Base-by-base conservation (phyloP, 2,329 filamentous ascomycete genomes). In the Colletotrichum cordylinicola region DNA sequence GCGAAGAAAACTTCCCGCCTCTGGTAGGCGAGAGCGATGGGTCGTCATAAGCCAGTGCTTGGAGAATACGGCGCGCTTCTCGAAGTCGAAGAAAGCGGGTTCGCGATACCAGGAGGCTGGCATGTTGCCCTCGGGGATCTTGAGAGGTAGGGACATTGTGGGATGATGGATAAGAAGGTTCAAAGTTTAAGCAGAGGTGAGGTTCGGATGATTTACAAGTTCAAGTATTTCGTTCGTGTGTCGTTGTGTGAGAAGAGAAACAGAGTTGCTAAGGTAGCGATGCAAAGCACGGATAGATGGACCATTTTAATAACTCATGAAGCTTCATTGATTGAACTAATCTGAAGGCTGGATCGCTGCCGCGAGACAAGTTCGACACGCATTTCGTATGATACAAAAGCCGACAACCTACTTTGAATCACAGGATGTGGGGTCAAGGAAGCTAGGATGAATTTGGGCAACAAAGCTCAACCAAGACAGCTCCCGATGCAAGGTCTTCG, bases 61-160 rank as follows among this genome's bases (percentile, higher is more conserved):
- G 4, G 83, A 84, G 78, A 86, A 86, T 39, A 86, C 83, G 12
- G 85, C 82, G 16, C 84, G 80, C 52, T 84, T 79, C 73, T 86
- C 84, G 16, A 86, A 80, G 74, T 85, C 81, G 76, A 85, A 86
- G 80, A 86, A 84, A 37, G 82, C 83, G 10, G 78, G 77, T 16
- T 62, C 58, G 1, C 48, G 31, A 35, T 80, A 80, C 78, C 78
- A 80, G 7, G 78, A 64, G 5, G 79, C 76, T 4, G 79, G 79
- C 33, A 80, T 74, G 9, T 79, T 79, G 24, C 67, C 65, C 18
- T 68, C 70, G 8, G 78, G 43, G 10, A 56, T 56, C 13, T 27
- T 56, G 0, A 56, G 52, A 56, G 52, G 52, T 29, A 56, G 24
- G 8, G 52, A 27, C 52, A 56, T 56, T 27, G 0, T 29, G 13